Base-by-base conservation (phyloP, 2,329 filamentous ascomycete species). In the Phoma sp. region DNA sequence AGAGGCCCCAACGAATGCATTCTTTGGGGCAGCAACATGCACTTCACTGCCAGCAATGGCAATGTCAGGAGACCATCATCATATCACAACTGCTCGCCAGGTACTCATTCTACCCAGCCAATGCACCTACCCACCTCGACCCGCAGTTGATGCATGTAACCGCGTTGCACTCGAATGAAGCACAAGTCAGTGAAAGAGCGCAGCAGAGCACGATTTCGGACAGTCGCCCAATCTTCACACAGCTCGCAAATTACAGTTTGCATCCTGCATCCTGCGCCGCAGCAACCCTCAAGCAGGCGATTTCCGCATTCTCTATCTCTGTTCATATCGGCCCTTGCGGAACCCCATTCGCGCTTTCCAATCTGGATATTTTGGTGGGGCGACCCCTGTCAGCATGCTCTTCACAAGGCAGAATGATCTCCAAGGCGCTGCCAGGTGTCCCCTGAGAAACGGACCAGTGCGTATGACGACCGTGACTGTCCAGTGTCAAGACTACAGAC, bases 301-400 rank as follows among this genome's bases (percentile, higher is more conserved):
- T 52, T 46, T 61, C 60, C 62, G 56, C 57, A 36, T 42, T 37
- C 40, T 48, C 39, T 53, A 53, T 56, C 59, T 53, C 54, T 53
- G 56, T 53, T 50, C 63, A 54, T 48, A 51, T 48, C 52, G 39
- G 49, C 59, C 61, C 59, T 60, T 61, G 52, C 53, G 57, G 57
- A 62, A 56, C 62, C 57, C 65, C 63, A 56, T 61, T 59, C 60
- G 52, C 54, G 53, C 52, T 58, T 39, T 47, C 51, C 51, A 30
- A 26, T 48, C 33, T 40, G 23, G 39, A 54, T 54, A 54, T 54
- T 45, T 59, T 54, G 42, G 63, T 62, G 61, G 58, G 63, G 52
- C 48, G n/a, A 47, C 61, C 63, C 66, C 61, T 67, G 59, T 57
- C 51, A 12, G 32, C 58, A 60, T 65, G 60, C 56, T 56, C 37